phyloP scores from a whole-genome alignment of 140 eudicot species.

The Flaveria floridana region DNA sequence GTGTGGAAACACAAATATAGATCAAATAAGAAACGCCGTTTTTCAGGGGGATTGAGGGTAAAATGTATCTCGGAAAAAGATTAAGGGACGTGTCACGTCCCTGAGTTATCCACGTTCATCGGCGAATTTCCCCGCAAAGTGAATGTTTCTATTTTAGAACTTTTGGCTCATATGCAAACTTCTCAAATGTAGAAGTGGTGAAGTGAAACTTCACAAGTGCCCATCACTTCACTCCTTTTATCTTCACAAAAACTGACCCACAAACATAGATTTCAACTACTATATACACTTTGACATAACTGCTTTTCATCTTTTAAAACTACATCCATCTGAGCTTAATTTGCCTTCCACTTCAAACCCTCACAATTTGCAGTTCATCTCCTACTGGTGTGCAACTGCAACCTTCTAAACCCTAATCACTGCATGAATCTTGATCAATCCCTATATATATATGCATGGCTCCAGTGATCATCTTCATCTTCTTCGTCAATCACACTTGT shows the following conservation, averaged over 20 bases:
- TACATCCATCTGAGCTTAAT: conserved; percentile 35
- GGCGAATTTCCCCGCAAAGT: too few relatives aligned
- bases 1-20: too few relatives aligned
- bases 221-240: conserved; percentile 38
- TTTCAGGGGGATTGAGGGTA: too few relatives aligned
- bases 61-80: too few relatives aligned
- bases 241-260: conserved; percentile 23
- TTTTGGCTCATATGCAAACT: conserved; percentile 3
- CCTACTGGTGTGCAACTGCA: conserved; percentile 59
- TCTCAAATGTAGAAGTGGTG: conserved; percentile 12
- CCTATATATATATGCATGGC: conserved; percentile 45
- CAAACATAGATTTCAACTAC: conserved; percentile 29
- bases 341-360: conserved; percentile 67
- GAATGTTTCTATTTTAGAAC: too few relatives aligned
- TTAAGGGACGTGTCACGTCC: too few relatives aligned
- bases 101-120: too few relatives aligned
- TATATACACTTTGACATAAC: conserved; percentile 22
- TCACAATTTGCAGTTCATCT: conserved; percentile 50
- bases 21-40: too few relatives aligned
- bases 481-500: conserved; percentile 31
- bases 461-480: conserved; percentile 23
- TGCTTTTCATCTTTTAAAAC: conserved; percentile 28
- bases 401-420: conserved; percentile 21
- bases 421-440: conserved; percentile 1
- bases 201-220: conserved; percentile 36